Conservation (phyloP, 768 basidiomycete species). For the Amanita pallidorosea region DNA sequence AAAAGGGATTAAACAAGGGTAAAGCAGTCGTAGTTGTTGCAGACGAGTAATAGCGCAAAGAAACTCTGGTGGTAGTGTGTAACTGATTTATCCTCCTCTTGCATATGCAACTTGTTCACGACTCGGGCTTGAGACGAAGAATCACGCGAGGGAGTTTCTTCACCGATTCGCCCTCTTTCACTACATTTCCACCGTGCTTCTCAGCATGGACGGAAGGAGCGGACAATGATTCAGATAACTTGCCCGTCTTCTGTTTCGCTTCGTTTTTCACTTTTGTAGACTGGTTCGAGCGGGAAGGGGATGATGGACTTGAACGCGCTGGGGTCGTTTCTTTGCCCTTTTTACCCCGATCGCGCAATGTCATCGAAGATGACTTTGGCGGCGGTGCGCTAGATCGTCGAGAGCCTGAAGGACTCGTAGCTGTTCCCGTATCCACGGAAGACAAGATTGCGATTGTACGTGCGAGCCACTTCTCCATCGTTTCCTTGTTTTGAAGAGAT, state of each 20-base stretch:
- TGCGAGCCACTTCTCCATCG: slow-evolving; percentile 45
- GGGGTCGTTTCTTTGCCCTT: slow-evolving; percentile 23
- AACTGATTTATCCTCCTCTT: too few relatives aligned
- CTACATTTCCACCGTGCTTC: neutral
- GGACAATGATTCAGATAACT: neutral
- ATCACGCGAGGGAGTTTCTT: slow-evolving; percentile 48
- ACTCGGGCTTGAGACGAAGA: slow-evolving; percentile 36
- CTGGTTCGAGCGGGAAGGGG: slow-evolving; percentile 8
- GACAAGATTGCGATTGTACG: slow-evolving; percentile 40
- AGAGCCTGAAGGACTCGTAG: slow-evolving; percentile 13
- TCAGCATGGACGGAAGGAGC: neutral
- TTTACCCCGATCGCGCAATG: slow-evolving; percentile 38
- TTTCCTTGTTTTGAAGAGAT: slow-evolving; percentile 19
- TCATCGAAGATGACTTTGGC: slow-evolving; percentile 26
- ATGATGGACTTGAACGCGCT: slow-evolving; percentile 2
- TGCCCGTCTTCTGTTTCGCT: neutral
- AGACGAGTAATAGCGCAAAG: slow-evolving; percentile 16
- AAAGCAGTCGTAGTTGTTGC: slow-evolving; percentile 25
- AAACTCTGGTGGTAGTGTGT: too few relatives aligned
- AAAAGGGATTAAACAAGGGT: slow-evolving; percentile 23
- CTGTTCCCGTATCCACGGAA: slow-evolving; percentile 24
- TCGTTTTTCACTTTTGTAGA: neutral
- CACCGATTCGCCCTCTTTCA: slow-evolving; percentile 7
- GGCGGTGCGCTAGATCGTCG: slow-evolving; percentile 10
- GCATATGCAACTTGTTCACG: neutral